phyloP scores from a whole-genome alignment of 75 land plant species.

The Selaginella moellendorffii region DNA sequence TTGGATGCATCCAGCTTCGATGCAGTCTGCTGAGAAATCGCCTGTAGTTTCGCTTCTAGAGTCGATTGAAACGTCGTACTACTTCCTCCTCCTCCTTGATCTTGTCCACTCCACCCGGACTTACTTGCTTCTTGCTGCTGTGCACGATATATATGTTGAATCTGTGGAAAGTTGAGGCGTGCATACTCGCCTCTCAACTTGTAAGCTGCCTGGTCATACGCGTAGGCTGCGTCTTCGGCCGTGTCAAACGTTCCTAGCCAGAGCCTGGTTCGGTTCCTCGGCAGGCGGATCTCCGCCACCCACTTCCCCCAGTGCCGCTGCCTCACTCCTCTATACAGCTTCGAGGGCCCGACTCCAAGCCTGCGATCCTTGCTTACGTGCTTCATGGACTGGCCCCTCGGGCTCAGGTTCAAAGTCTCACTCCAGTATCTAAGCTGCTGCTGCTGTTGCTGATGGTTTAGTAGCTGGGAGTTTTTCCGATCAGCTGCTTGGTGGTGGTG shows the following conservation, averaged over 20 bases:
- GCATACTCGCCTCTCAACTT: constrained; percentile 3
- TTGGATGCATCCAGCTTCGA: background rate
- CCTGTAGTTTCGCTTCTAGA: constrained; percentile 5
- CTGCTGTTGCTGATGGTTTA: too few relatives aligned
- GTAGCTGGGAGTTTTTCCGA: too few relatives aligned
- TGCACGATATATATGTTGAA: background rate
- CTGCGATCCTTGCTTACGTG: background rate
- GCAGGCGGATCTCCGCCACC: constrained; percentile 7
- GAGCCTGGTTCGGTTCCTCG: background rate
- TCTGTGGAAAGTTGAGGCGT: constrained; percentile 5
- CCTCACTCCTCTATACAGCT: constrained; percentile 5
- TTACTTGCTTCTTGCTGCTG: constrained; percentile 2
- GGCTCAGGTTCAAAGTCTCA: constrained; percentile 9
- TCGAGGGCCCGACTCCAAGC: background rate
- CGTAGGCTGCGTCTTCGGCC: constrained; percentile 8
- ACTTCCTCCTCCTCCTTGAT: background rate
- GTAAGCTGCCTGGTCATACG: constrained; percentile 6
- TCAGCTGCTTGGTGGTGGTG: too few relatives aligned
- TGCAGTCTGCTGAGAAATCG: constrained; percentile 3
- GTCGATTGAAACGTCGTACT: background rate
- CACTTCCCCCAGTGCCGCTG: constrained; percentile 9
- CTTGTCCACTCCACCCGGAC: background rate
- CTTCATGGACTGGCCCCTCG: constrained; percentile 10
- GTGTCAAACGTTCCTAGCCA: constrained; percentile 11
- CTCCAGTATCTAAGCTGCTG: constrained; percentile 2